Evolutionary conservation across 176 grass and related monocot species (phyloP).

Genomic region (Hyparrhenia diplandra): DNA sequence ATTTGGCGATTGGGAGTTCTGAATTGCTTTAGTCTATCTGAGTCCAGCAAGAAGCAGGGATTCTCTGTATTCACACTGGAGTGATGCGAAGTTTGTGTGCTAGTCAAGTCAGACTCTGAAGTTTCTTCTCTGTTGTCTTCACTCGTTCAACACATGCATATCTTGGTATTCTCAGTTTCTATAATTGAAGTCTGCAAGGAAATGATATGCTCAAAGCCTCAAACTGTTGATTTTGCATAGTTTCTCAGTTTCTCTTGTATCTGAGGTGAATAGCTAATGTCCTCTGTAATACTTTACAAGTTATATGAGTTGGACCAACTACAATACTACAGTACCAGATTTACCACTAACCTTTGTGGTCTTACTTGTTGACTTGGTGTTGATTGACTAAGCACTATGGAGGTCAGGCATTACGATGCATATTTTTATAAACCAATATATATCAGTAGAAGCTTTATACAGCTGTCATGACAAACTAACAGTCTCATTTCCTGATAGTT

Average conservation of each 20-base stretch:
- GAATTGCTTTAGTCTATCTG: not conserved
- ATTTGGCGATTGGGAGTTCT: not conserved
- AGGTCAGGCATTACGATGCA: conserved; percentile 4
- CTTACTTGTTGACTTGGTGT: conserved; percentile 5
- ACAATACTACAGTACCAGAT: not conserved
- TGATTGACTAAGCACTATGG: conserved; percentile 7
- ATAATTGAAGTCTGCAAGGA: not conserved
- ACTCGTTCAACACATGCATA: not conserved
- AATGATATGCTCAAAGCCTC: conserved; percentile 2
- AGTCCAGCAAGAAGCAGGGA: not conserved
- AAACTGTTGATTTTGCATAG: not conserved
- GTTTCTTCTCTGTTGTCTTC: not conserved
- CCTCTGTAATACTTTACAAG: not conserved
- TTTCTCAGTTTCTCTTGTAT: conserved; percentile 23
- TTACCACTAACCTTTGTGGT: not conserved
- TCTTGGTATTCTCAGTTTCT: not conserved
- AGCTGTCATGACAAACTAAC: not conserved
- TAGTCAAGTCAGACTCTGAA: not conserved
- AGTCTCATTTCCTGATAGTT: not conserved
- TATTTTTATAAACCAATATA: conserved; percentile 14
- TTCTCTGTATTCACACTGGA: not conserved
- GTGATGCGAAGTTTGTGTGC: not conserved
- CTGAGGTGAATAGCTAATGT: not conserved
- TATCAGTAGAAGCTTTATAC: conserved; percentile 2
- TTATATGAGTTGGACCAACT: not conserved